Percentiles rank a stretch among this genome's conserved stretches.
These are phyloP conservation scores for Phaeosphaeria sp. DNA, from an alignment of 2,329 filamentous ascomycete genomes.

Conservation along the genomic window DNA sequence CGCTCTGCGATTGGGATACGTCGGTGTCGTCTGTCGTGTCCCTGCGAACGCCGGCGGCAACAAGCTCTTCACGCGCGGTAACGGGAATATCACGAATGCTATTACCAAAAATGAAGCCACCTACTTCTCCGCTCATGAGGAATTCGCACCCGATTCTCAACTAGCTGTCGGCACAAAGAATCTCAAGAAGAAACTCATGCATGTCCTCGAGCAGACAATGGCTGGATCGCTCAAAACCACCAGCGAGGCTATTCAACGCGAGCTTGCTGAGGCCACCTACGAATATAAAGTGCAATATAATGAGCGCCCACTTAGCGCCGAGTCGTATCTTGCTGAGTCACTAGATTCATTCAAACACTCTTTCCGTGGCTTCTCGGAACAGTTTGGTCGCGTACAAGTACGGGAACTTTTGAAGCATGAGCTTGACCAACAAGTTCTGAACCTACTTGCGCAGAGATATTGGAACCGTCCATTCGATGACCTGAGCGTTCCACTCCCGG, in stretches of 20 bases:
- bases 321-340: constrained; percentile 95
- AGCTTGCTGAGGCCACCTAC: constrained; percentile 95
- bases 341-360: constrained; percentile 97
- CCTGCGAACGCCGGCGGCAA: constrained; percentile 65
- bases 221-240: constrained; percentile 88
- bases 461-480: constrained; percentile 97
- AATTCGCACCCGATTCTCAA: constrained; percentile 77
- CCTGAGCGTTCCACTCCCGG: constrained; percentile 69
- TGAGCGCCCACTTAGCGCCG: constrained; percentile 89
- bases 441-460: constrained; percentile 89
- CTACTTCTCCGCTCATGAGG: constrained; percentile 85
- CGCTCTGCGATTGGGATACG: constrained; percentile 91
- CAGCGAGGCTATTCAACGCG: constrained; percentile 89
- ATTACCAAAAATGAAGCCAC: constrained; percentile 88
- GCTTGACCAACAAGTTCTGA: constrained; percentile 92
- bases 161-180: constrained; percentile 84
- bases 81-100: constrained; percentile 76
- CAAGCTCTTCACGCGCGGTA: constrained; percentile 83
- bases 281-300: constrained; percentile 99
- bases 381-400: constrained; percentile 89
- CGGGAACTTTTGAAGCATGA: constrained; percentile 88
- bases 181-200: constrained; percentile 94
- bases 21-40: constrained; percentile 88
- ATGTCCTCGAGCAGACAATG: constrained; percentile 96
- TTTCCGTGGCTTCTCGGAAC: constrained; percentile 91